Evolutionary conservation across 2,329 filamentous ascomycete species (phyloP), one percentile per base, ranked within the genome.

Genomic region (Paramyrothecium roridum): DNA sequence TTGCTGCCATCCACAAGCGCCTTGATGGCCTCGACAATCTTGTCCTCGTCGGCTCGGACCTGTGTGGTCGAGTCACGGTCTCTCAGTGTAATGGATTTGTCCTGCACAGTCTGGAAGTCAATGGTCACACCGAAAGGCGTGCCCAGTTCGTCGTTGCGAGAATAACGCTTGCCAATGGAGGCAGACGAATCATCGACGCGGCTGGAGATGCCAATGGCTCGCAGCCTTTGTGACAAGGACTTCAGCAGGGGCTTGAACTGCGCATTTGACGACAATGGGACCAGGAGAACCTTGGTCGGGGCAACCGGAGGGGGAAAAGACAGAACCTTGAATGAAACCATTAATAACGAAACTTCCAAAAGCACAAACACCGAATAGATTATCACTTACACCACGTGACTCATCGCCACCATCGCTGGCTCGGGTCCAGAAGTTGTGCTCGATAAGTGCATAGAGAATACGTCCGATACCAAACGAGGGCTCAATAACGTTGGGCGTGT

Each of bases 391-490:
- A 74, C 89, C 89, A 70, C 93, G 90, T 53, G 91, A 88, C 72
- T 95, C 92, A 51, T 77, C 84, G 53, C 73, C 87, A 52, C 86
- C 72, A 10, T 76, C 83, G 57, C 71, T 80, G 54, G 71, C 80
- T 61, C 95, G 89, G 53, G 87, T 91, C 93, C 95, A 99, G 83
- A 93, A 99, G 71, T 84, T 87, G 76, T 99, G 95, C 78, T 99
- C 95, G 69, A 96, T 89, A 66, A 99, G 78, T 57, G 89, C 87
- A 79, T 96, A 98, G 56, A 98, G 79, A 59, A 98, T 97, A 65
- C 93, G 86, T 57, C 93, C 95, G 67, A 98, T 96, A 80, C 93
- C 93, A 67, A 98, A 99, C 1, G 93, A 98, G 2, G 93, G 95
- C 78, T 99, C 95, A 64, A 98, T 96, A 50, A 96, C 92, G 69